These are phyloP conservation scores for Aspergillus viridinutans DNA, from an alignment of 2,329 filamentous ascomycete species.

Conservation along the genomic window DNA sequence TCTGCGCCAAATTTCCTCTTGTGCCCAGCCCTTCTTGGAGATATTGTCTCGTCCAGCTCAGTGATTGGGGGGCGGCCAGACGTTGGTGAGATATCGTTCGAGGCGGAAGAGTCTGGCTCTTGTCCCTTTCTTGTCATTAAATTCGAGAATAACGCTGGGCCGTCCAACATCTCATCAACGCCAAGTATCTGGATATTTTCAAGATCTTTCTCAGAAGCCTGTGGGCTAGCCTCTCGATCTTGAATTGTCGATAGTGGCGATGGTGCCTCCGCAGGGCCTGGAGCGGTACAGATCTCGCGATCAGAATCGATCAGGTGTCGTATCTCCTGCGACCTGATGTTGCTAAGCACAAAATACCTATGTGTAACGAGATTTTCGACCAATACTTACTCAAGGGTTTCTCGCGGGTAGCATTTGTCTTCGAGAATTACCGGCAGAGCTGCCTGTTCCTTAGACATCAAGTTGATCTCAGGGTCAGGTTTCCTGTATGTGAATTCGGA, in stretches of 20 bases:
- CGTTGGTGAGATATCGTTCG: not conserved
- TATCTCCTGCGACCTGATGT: conserved; percentile 33
- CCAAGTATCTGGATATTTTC: conserved; percentile 4
- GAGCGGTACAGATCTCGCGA: conserved; percentile 23
- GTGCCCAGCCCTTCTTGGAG: conserved; percentile 43
- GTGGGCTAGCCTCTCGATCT: conserved; percentile 22
- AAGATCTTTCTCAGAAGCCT: not conserved
- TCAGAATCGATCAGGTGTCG: conserved; percentile 24
- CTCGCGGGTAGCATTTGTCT: conserved; percentile 54
- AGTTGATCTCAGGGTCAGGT: conserved; percentile 11
- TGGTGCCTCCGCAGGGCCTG: conserved; percentile 44
- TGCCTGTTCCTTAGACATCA: conserved; percentile 26
- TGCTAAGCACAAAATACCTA: conserved; percentile 1
- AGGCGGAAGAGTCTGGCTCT: conserved; percentile 6
- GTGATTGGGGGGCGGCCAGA: conserved; percentile 2
- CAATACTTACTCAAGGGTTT: conserved; percentile 51
- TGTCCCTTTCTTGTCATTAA: conserved; percentile 31
- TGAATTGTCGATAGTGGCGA: conserved; percentile 40
- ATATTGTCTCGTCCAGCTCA: conserved; percentile 1
- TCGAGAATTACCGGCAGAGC: conserved; percentile 57
- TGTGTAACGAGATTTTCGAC: not conserved
- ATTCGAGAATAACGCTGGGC: conserved; percentile 23
- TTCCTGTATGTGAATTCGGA: conserved; percentile 12
- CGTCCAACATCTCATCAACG: conserved; percentile 10
- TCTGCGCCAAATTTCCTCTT: conserved; percentile 56